These are phyloP conservation scores for Casuarina glauca DNA, from an alignment of 306 rosid species.

Conservation along the genomic window DNA sequence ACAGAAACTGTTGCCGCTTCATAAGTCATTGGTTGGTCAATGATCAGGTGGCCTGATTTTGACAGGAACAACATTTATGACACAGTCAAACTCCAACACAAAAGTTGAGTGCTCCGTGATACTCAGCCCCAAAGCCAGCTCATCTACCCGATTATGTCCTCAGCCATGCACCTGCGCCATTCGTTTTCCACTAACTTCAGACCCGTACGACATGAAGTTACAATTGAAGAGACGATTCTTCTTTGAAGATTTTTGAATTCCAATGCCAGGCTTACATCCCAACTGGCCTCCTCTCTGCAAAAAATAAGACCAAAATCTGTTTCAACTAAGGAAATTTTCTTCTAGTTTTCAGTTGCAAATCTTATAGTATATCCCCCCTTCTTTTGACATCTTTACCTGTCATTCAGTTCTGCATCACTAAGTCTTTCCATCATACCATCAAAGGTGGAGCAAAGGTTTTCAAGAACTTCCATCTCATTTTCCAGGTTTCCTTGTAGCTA, in stretches of 20 bases:
- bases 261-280: constrained; percentile 72
- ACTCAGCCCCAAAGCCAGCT: constrained; percentile 24
- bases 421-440: constrained; percentile 53
- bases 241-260: constrained; percentile 52
- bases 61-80: neutral
- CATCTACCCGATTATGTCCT: constrained; percentile 54
- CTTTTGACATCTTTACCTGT: constrained; percentile 48
- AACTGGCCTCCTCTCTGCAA: constrained; percentile 44
- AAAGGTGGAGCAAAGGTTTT: constrained; percentile 42
- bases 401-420: constrained; percentile 49
- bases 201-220: constrained; percentile 54
- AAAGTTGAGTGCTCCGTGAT: constrained; percentile 15
- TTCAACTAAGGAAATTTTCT: constrained; percentile 5
- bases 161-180: constrained; percentile 46
- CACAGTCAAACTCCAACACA: constrained; percentile 12
- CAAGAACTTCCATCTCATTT: constrained; percentile 66
- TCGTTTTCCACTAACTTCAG: constrained; percentile 34
- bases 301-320: neutral
- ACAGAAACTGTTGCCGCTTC: constrained; percentile 17
- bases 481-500: constrained; percentile 73
- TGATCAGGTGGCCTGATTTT: constrained; percentile 16
- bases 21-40: constrained; percentile 16
- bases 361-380: neutral
- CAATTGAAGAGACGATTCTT: constrained; percentile 54
- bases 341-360: constrained; percentile 4